A percentile compares a stretch with the other conserved stretches of the same genome.
These are phyloP conservation scores for Pezicula radicicola DNA, from an alignment of 2,329 filamentous ascomycete genomes.

Conservation along the genomic window DNA sequence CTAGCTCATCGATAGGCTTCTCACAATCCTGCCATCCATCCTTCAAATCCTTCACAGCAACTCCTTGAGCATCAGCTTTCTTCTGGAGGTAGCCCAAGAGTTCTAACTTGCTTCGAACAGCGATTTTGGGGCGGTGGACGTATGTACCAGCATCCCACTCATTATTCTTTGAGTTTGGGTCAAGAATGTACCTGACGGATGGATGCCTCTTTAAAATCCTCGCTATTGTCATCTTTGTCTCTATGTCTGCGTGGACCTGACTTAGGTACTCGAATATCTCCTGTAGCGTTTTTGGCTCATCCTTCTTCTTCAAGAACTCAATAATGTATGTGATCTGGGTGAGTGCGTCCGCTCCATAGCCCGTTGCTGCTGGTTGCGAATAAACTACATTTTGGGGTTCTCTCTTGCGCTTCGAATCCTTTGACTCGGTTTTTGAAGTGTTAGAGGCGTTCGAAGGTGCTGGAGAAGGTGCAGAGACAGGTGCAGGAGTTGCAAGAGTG, in stretches of 20 bases:
- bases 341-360: constrained; percentile 75
- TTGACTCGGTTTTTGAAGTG: constrained; percentile 48
- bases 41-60: constrained; percentile 86
- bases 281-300: constrained; percentile 64
- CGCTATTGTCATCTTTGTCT: constrained; percentile 61
- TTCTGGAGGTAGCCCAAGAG: constrained; percentile 78
- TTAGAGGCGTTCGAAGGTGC: constrained; percentile 55
- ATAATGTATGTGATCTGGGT: constrained; percentile 87
- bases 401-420: constrained; percentile 63
- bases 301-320: constrained; percentile 74
- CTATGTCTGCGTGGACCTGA: constrained; percentile 59
- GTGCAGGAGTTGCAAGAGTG: constrained; percentile 43
- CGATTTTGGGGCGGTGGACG: constrained; percentile 78
- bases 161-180: constrained; percentile 59
- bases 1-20: constrained; percentile 72
- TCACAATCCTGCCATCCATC: constrained; percentile 92
- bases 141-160: constrained; percentile 71
- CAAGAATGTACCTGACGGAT: constrained; percentile 54
- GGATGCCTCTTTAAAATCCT: constrained; percentile 65
- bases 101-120: constrained; percentile 74
- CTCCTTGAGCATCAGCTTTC: constrained; percentile 75
- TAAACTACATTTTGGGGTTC: constrained; percentile 58
- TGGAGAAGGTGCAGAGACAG: constrained; percentile 58
- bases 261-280: constrained; percentile 81
- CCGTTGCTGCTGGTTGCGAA: constrained; percentile 74